These are phyloP conservation scores for Pseudocercospora fijiensis DNA, from an alignment of 2,329 filamentous ascomycete species.

Conservation along the genomic window DNA sequence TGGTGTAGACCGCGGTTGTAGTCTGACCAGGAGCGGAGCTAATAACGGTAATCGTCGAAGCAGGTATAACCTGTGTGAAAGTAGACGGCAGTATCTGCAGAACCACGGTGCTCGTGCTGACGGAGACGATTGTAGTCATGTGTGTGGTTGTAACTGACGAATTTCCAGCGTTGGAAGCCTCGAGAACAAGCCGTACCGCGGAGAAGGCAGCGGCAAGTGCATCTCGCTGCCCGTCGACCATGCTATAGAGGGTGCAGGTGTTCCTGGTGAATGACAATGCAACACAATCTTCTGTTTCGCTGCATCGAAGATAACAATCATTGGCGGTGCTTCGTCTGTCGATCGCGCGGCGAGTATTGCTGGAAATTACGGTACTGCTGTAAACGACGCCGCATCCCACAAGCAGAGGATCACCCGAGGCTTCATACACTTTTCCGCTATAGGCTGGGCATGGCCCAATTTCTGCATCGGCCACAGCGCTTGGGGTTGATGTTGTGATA, in stretches of 20 bases:
- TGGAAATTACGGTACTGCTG: background rate
- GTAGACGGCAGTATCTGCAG: background rate
- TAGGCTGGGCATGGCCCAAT: constrained; percentile 1
- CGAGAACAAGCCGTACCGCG: background rate
- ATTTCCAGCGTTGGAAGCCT: background rate
- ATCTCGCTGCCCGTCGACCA: background rate
- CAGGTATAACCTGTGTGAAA: background rate
- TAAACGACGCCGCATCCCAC: background rate
- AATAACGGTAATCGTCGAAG: background rate
- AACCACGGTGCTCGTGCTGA: background rate
- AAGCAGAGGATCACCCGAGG: background rate
- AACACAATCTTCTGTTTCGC: background rate
- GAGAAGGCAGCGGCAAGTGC: background rate
- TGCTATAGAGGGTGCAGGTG: background rate
- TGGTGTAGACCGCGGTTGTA: background rate
- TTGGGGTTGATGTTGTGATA: background rate
- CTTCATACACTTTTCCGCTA: background rate
- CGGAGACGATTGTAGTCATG: background rate
- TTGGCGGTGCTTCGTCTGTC: background rate
- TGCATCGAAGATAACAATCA: background rate
- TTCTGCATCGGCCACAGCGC: background rate
- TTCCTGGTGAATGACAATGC: background rate
- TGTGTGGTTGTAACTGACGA: background rate
- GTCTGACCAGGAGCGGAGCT: background rate
- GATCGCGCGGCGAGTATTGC: background rate